Conservation (phyloP, 163 green algal genomes). For the Scenedesmus sp. region DNA sequence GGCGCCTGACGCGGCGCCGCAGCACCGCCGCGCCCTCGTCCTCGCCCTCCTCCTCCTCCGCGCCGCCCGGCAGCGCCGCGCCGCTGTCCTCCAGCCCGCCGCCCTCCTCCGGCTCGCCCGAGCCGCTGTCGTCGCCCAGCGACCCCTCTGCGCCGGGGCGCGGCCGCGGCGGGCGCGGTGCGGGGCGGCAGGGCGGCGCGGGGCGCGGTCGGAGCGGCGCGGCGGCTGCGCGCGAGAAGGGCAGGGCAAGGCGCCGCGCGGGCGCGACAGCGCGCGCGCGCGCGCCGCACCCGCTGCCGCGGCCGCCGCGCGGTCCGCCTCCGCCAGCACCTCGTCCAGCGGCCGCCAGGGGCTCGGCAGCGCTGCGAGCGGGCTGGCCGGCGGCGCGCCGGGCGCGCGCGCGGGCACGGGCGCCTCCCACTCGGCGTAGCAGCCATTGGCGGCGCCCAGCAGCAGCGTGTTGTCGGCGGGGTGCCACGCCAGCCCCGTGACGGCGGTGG, state of each 20-base stretch:
- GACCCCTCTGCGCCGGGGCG: no score
- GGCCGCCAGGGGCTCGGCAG: constrained; percentile 55
- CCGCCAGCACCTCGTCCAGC: constrained; percentile 47
- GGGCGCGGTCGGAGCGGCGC: no score
- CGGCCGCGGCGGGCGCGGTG: no score
- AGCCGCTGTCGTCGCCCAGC: no score
- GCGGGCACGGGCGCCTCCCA: constrained; percentile 63
- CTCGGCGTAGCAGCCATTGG: constrained; percentile 54
- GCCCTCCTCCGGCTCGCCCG: no score
- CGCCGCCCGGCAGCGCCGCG: no score
- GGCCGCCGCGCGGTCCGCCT: constrained; percentile 31
- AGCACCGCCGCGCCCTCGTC: background rate
- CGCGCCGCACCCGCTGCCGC: constrained; percentile 41
- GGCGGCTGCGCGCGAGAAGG: no score
- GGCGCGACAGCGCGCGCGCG: background rate
- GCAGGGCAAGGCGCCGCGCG: no score
- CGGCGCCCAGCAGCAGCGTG: constrained; percentile 57
- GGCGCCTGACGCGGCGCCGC: background rate
- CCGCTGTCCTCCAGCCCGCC: no score
- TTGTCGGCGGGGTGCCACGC: constrained; percentile 75
- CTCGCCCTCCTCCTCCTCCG: background rate
- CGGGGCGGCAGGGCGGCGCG: no score
- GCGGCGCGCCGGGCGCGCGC: background rate
- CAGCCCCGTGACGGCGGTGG: constrained; percentile 48
- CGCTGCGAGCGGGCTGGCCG: no score